Conservation (phyloP, 2,329 filamentous ascomycete genomes). For the Colletotrichum filicis region DNA sequence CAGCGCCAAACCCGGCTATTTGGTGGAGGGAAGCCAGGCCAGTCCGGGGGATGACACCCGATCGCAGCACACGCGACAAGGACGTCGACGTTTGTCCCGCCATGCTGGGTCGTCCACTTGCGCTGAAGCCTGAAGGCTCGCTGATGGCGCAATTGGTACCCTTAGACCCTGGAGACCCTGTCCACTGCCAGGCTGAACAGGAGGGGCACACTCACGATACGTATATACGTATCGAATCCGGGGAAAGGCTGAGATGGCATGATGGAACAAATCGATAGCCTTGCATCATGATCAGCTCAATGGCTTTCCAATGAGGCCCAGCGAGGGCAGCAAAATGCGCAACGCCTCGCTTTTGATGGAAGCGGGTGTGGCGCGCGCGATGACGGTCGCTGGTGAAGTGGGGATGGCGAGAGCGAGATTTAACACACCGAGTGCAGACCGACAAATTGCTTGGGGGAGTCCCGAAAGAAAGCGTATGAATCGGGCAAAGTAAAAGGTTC, state of each 20-base stretch:
- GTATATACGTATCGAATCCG: constrained; percentile 35
- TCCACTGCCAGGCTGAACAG: constrained; percentile 19
- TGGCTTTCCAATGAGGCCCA: neutral
- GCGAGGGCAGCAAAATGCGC: neutral
- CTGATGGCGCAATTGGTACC: constrained; percentile 32
- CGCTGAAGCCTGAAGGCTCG: constrained; percentile 7
- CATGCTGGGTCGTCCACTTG: constrained; percentile 21
- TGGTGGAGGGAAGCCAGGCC: constrained; percentile 12
- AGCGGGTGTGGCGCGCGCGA: neutral
- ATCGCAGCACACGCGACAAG: constrained; percentile 31
- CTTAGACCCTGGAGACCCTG: constrained; percentile 22
- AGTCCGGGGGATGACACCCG: constrained; percentile 1
- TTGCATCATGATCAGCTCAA: constrained; percentile 14
- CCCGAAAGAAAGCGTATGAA: neutral
- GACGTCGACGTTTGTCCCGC: constrained; percentile 22
- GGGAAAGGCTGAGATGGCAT: constrained; percentile 31
- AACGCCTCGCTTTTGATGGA: neutral
- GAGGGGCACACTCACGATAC: constrained; percentile 31
- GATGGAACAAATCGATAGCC: constrained; percentile 10
- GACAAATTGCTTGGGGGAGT: neutral
- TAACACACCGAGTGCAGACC: constrained; percentile 25
- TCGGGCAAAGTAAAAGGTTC: neutral
- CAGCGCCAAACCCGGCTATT: constrained; percentile 20
- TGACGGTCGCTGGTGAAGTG: neutral
- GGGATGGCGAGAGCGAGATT: neutral